A percentile compares a stretch with the other conserved stretches of the same genome.
Conservation (phyloP, 2,329 filamentous ascomycete genomes). For the Penicillium italicum region DNA sequence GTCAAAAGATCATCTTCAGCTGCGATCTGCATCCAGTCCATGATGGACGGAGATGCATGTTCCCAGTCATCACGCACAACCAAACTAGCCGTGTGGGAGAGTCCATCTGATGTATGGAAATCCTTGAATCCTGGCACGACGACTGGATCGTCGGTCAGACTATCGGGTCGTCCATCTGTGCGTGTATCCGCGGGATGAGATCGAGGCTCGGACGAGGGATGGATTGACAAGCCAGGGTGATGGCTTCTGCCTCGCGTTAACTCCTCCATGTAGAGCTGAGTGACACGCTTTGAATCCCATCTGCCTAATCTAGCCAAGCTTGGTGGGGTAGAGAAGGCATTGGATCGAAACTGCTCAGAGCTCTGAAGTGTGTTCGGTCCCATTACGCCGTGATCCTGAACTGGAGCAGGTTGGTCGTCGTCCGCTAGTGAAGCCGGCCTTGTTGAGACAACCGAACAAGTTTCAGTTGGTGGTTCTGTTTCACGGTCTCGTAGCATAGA, state of each 20-base stretch:
- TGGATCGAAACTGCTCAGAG: conserved; percentile 38
- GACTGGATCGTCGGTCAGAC: conserved; percentile 37
- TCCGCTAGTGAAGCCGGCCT: conserved; percentile 40
- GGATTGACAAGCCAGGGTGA: conserved; percentile 17
- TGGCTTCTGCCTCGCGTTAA: conserved; percentile 36
- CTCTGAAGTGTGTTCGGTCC: conserved; percentile 38
- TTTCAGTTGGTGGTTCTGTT: conserved; percentile 31
- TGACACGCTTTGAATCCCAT: conserved; percentile 54
- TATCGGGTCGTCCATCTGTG: conserved; percentile 23
- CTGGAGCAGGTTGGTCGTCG: conserved; percentile 12
- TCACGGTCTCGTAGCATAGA: conserved; percentile 26
- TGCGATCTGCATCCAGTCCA: conserved; percentile 48
- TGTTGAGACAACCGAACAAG: conserved; percentile 35
- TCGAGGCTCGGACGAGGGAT: conserved; percentile 23
- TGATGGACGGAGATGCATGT: conserved; percentile 48
- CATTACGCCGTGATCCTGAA: conserved; percentile 35
- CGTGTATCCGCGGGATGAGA: conserved; percentile 11
- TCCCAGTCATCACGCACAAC: conserved; percentile 48
- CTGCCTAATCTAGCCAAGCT: conserved; percentile 52
- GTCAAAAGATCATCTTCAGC: conserved; percentile 39
- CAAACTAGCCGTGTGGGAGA: conserved; percentile 42
- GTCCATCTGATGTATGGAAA: conserved; percentile 21
- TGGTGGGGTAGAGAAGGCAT: conserved; percentile 49
- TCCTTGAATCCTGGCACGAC: conserved; percentile 34
- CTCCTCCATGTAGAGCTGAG: conserved; percentile 54